Evolutionary conservation across 1,284 basidiomycete genomes (phyloP).

Genomic region (Flammula alnicola): DNA sequence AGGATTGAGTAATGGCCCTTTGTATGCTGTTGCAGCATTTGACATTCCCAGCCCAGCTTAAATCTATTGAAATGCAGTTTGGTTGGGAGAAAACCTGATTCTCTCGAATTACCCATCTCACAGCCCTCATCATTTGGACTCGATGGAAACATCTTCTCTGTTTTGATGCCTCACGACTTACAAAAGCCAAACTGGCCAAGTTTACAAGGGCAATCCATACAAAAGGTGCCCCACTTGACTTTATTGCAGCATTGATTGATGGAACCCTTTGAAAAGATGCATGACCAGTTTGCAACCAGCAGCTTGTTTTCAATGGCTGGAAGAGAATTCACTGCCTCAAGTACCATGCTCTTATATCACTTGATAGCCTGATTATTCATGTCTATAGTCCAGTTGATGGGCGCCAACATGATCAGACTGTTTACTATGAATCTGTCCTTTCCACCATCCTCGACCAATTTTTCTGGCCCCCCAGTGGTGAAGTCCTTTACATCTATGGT

Average conservation of each 20-base stretch:
- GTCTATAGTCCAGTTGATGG: slow-evolving; percentile 26
- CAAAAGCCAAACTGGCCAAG: slow-evolving; percentile 9
- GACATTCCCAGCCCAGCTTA: slow-evolving; percentile 10
- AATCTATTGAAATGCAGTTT: slow-evolving; percentile 22
- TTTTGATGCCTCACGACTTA: slow-evolving; percentile 22
- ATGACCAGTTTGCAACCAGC: slow-evolving; percentile 4
- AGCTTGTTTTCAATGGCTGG: slow-evolving; percentile 12
- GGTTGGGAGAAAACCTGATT: slow-evolving; percentile 22
- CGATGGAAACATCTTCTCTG: slow-evolving; percentile 25
- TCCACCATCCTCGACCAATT: slow-evolving; percentile 12
- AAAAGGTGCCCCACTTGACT: slow-evolving; percentile 20
- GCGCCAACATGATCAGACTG: slow-evolving; percentile 20
- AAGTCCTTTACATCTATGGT: neutral
- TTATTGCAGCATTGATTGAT: slow-evolving; percentile 20
- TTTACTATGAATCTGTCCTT: slow-evolving; percentile 21
- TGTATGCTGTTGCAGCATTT: slow-evolving; percentile 24
- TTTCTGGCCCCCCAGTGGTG: slow-evolving; percentile 4
- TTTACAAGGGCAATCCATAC: slow-evolving; percentile 3
- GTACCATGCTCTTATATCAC: slow-evolving; percentile 12
- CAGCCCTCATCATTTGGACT: slow-evolving; percentile 14
- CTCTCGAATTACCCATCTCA: slow-evolving; percentile 19
- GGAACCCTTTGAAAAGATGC: slow-evolving; percentile 20
- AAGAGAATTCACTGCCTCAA: slow-evolving; percentile 22
- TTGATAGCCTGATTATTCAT: slow-evolving; percentile 25
- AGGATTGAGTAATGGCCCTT: slow-evolving; percentile 12